A percentile compares a stretch with the other conserved stretches of the same genome.
Conservation (phyloP, 495 filamentous ascomycete genomes). For the Penicillium coffeae region DNA sequence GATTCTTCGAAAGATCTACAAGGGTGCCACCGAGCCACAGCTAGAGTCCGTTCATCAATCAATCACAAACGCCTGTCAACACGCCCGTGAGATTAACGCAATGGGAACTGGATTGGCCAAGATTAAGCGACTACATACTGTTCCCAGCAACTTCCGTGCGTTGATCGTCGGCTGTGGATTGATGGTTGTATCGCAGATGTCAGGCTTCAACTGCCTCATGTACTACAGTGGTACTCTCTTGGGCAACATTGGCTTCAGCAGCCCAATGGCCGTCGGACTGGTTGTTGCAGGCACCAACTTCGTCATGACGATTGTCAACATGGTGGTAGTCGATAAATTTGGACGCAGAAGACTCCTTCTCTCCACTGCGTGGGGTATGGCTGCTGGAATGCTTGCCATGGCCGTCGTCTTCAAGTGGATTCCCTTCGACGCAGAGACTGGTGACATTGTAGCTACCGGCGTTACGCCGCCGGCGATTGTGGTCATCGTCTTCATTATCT, state of each 20-base stretch:
- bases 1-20: slow-evolving; percentile 39
- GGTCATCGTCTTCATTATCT: slow-evolving; percentile 46
- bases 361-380: slow-evolving; percentile 47
- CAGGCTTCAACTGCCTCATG: slow-evolving; percentile 50
- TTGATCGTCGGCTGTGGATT: slow-evolving; percentile 47
- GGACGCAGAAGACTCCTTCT: slow-evolving; percentile 49
- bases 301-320: slow-evolving; percentile 49
- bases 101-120: slow-evolving; percentile 31
- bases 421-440: slow-evolving; percentile 36
- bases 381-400: slow-evolving; percentile 35
- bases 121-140: slow-evolving; percentile 44
- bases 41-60: slow-evolving; percentile 34
- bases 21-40: slow-evolving; percentile 31
- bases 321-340: slow-evolving; percentile 46
- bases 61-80: slow-evolving; percentile 34
- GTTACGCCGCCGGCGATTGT: slow-evolving; percentile 38
- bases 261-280: slow-evolving; percentile 48
- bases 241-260: slow-evolving; percentile 48
- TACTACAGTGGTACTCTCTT: slow-evolving; percentile 53
- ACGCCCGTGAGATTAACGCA: slow-evolving; percentile 33
- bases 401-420: slow-evolving; percentile 50
- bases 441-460: slow-evolving; percentile 16
- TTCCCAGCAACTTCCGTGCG: slow-evolving; percentile 47
- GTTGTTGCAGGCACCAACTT: slow-evolving; percentile 53
- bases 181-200: slow-evolving; percentile 46